A percentile compares a stretch with the other conserved stretches of the same genome.
phyloP scores from a whole-genome alignment of 1,284 basidiomycete species.

The Tilletiopsis washingtonensis region DNA sequence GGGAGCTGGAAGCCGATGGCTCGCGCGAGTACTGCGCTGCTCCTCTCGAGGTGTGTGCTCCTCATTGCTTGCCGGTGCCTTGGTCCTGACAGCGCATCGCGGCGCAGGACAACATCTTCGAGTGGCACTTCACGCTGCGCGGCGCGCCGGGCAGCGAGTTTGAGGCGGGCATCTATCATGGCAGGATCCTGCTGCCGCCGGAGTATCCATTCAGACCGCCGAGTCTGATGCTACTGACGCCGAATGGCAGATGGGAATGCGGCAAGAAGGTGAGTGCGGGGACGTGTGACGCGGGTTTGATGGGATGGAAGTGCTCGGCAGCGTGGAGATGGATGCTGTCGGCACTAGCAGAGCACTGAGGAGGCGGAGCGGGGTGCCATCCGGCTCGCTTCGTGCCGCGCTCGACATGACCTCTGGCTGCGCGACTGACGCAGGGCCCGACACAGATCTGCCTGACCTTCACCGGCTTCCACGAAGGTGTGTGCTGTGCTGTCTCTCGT shows the following conservation, averaged over 20 bases:
- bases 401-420: not conserved
- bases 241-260: slow-evolving; percentile 87
- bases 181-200: slow-evolving; percentile 78
- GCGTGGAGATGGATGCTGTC: no score
- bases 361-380: no score
- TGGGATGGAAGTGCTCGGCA: no score
- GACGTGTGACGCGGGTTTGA: not conserved
- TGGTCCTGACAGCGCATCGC: slow-evolving; percentile 5
- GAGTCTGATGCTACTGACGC: slow-evolving; percentile 86
- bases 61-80: slow-evolving; percentile 2
- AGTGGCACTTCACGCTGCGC: slow-evolving; percentile 95
- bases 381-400: no score
- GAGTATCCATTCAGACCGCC: slow-evolving; percentile 93
- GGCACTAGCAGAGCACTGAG: no score
- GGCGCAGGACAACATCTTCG: slow-evolving; percentile 52
- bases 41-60: no score
- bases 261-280: slow-evolving; percentile 81
- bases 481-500: slow-evolving; percentile 66
- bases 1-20: slow-evolving; percentile 72
- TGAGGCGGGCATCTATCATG: slow-evolving; percentile 62
- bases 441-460: slow-evolving; percentile 54
- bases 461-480: slow-evolving; percentile 51
- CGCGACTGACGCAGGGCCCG: not conserved
- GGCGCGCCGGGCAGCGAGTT: slow-evolving; percentile 56
- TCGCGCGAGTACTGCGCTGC: slow-evolving; percentile 74